phyloP scores from a whole-genome alignment of 73 alveolate species.

The Durusdinium trenchii region DNA sequence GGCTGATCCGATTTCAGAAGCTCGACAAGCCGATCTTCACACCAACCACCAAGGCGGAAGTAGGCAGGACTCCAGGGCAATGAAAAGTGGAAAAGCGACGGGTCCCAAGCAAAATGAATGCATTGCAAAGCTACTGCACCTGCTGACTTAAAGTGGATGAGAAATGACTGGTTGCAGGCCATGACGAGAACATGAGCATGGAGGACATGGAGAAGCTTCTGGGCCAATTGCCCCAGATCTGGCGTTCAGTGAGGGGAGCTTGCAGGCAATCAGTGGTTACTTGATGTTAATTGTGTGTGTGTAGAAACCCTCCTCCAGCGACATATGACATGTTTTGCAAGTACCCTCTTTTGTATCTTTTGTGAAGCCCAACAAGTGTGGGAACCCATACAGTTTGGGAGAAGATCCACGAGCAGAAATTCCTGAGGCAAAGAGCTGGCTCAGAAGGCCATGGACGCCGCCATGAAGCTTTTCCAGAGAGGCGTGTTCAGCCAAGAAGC shows the following conservation, averaged over 20 bases:
- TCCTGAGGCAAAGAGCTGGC: slow-evolving; percentile 92
- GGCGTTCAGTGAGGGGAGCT: too few species aligned
- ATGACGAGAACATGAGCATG: slow-evolving; percentile 92
- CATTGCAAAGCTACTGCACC: too few species aligned
- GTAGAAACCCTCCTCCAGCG: not conserved
- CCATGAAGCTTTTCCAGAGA: slow-evolving; percentile 87
- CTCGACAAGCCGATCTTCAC: slow-evolving; percentile 83
- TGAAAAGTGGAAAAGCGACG: not conserved
- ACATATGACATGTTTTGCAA: not conserved
- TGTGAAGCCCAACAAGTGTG: not conserved
- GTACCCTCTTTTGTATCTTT: not conserved
- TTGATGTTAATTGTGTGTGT: not conserved
- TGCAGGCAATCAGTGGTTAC: not conserved
- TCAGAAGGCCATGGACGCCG: slow-evolving; percentile 79
- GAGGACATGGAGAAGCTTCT: slow-evolving; percentile 84
- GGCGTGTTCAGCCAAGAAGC: slow-evolving; percentile 27
- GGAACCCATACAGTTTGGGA: not conserved
- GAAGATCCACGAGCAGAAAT: not conserved
- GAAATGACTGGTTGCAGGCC: slow-evolving; percentile 3
- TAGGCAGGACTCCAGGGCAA: slow-evolving; percentile 4
- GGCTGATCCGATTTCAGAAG: slow-evolving; percentile 95
- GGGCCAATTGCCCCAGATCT: slow-evolving; percentile 17
- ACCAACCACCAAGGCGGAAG: slow-evolving; percentile 95
- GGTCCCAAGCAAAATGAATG: not conserved
- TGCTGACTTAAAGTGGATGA: not conserved